These are phyloP conservation scores for Monosporascus ibericus DNA, from an alignment of 2,329 filamentous ascomycete species.

Conservation along the genomic window DNA sequence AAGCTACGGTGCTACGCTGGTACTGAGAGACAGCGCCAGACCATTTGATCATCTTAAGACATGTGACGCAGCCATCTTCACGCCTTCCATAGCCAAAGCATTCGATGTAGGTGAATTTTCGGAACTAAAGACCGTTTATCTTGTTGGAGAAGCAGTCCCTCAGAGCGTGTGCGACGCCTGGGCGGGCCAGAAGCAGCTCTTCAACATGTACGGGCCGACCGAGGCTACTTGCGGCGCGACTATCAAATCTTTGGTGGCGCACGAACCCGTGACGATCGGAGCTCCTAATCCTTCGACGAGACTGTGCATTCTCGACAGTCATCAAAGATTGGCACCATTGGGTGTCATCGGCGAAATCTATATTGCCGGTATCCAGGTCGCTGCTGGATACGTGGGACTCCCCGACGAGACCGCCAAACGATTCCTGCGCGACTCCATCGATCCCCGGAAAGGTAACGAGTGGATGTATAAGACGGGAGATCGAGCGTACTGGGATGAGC, in stretches of 20 bases:
- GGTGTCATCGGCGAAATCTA: slow-evolving; percentile 36
- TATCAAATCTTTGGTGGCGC: slow-evolving; percentile 21
- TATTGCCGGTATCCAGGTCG: slow-evolving; percentile 36
- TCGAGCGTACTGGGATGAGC: slow-evolving; percentile 20
- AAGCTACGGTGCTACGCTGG: slow-evolving; percentile 1
- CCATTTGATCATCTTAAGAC: slow-evolving; percentile 24
- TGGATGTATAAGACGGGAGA: slow-evolving; percentile 36
- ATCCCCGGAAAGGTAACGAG: slow-evolving; percentile 7
- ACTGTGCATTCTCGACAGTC: slow-evolving; percentile 33
- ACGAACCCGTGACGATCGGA: slow-evolving; percentile 29
- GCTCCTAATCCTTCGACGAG: slow-evolving; percentile 27
- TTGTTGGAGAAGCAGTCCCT: slow-evolving; percentile 32
- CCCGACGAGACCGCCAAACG: slow-evolving; percentile 11
- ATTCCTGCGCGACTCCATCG: slow-evolving; percentile 27
- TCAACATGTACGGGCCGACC: slow-evolving; percentile 39
- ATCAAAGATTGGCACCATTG: slow-evolving; percentile 18
- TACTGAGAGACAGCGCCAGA: too few species aligned
- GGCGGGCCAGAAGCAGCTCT: slow-evolving; percentile 22
- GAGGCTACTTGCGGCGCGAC: slow-evolving; percentile 33
- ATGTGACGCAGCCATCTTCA: slow-evolving; percentile 28
- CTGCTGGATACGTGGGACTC: slow-evolving; percentile 32
- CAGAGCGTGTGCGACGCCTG: slow-evolving; percentile 27
- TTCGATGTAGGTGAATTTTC: slow-evolving; percentile 28
- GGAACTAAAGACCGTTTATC: slow-evolving; percentile 25
- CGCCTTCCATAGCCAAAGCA: slow-evolving; percentile 29